These are phyloP conservation scores for Rheum nobile DNA, from an alignment of 148 eudicot species.

Conservation along the genomic window DNA sequence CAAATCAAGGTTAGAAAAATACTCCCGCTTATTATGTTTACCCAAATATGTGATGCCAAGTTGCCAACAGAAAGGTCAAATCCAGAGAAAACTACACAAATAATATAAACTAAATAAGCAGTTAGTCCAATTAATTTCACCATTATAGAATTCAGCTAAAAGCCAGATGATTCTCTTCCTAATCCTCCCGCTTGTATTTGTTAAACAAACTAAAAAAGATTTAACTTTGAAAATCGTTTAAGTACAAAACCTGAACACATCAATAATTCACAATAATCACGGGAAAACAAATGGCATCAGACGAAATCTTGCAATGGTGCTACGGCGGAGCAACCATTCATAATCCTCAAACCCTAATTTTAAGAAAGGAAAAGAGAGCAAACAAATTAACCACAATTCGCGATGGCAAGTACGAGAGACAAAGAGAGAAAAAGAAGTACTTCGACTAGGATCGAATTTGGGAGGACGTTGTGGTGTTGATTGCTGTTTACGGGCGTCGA, in stretches of 20 bases:
- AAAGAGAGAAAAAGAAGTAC: conserved; percentile 22
- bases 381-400: neutral
- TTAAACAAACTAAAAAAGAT: neutral
- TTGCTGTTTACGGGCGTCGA: neutral
- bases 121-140: neutral
- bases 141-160: neutral
- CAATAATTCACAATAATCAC: neutral
- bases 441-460: conserved; percentile 57
- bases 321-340: neutral
- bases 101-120: neutral
- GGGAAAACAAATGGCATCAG: neutral
- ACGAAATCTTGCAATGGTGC: neutral
- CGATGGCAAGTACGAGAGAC: neutral
- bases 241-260: neutral
- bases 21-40: neutral
- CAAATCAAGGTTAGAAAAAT: neutral
- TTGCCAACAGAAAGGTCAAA: neutral
- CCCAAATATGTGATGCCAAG: neutral
- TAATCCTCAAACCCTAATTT: neutral
- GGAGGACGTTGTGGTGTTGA: conserved; percentile 20
- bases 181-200: neutral
- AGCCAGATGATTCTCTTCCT: neutral
- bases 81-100: neutral
- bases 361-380: neutral
- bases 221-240: neutral